Percentiles rank a stretch among this genome's conserved stretches.
These are phyloP conservation scores for Fraxinus sp. DNA, from an alignment of 305 asterid genomes.

Conservation along the genomic window DNA sequence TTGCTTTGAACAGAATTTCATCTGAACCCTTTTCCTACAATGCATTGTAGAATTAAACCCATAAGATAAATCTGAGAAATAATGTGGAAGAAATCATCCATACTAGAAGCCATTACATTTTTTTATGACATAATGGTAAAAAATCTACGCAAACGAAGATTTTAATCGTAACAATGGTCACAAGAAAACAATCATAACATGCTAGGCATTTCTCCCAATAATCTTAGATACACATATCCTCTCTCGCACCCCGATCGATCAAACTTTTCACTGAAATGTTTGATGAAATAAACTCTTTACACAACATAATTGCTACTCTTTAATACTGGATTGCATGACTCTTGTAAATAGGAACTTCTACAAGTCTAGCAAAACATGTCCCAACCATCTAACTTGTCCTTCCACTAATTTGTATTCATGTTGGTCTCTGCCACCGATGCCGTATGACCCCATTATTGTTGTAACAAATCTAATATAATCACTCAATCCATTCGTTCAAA, in stretches of 20 bases:
- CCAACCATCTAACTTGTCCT: background rate
- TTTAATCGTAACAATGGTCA: background rate
- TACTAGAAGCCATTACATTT: background rate
- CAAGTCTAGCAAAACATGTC: background rate
- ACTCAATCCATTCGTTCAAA: background rate
- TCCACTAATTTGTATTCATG: background rate
- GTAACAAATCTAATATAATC: background rate
- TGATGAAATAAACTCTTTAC: background rate
- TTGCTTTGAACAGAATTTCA: conserved; percentile 64
- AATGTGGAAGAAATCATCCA: background rate
- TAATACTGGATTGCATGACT: background rate
- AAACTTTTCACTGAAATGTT: background rate
- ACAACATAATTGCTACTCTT: background rate
- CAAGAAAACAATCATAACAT: background rate
- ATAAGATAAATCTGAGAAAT: background rate
- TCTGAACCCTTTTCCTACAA: conserved; percentile 52
- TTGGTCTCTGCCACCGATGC: background rate
- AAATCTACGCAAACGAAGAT: background rate
- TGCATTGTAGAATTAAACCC: background rate
- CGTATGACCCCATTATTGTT: background rate
- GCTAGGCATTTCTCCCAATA: background rate
- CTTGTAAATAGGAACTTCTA: background rate
- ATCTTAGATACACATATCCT: background rate
- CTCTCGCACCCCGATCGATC: background rate
- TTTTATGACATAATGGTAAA: background rate